These are phyloP conservation scores for Bruguiera hainesii DNA, from an alignment of 441 rosid genomes.

Conservation along the genomic window DNA sequence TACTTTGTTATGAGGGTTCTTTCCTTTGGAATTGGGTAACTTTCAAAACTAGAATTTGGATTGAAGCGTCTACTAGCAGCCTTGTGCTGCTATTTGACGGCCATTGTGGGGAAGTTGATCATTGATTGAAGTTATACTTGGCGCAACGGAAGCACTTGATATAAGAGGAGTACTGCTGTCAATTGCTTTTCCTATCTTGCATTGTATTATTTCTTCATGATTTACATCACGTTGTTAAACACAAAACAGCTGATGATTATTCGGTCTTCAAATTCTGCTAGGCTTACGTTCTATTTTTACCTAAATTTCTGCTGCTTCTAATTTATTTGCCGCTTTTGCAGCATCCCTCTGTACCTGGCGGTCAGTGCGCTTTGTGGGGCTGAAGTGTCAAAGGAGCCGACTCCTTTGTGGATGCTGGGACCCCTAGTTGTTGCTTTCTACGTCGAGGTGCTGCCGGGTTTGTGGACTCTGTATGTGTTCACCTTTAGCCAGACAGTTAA, in stretches of 20 bases:
- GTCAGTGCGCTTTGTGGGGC: slow-evolving; percentile 57
- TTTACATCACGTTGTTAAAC: not conserved
- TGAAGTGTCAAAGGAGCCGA: slow-evolving; percentile 73
- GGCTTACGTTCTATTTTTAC: not conserved
- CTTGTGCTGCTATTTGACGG: not conserved
- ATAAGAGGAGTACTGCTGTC: no score
- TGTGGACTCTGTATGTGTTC: slow-evolving; percentile 70
- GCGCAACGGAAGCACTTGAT: no score
- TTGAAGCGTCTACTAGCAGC: not conserved
- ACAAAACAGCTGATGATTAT: not conserved
- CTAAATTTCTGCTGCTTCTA: not conserved
- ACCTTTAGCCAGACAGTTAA: slow-evolving; percentile 64
- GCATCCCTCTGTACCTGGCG: slow-evolving; percentile 64
- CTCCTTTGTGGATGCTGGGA: slow-evolving; percentile 77
- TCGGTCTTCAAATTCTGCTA: no score
- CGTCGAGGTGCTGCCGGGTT: slow-evolving; percentile 60
- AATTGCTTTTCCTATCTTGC: no score
- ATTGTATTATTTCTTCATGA: not conserved
- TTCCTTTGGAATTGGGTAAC: not conserved
- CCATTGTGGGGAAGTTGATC: no score
- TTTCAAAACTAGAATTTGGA: not conserved
- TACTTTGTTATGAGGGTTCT: not conserved
- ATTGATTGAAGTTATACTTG: no score
- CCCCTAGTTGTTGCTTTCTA: slow-evolving; percentile 67
- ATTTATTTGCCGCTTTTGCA: slow-evolving; percentile 34